These are phyloP conservation scores for Rhodamnia rubescens DNA, from an alignment of 345 rosid species.

Conservation along the genomic window DNA sequence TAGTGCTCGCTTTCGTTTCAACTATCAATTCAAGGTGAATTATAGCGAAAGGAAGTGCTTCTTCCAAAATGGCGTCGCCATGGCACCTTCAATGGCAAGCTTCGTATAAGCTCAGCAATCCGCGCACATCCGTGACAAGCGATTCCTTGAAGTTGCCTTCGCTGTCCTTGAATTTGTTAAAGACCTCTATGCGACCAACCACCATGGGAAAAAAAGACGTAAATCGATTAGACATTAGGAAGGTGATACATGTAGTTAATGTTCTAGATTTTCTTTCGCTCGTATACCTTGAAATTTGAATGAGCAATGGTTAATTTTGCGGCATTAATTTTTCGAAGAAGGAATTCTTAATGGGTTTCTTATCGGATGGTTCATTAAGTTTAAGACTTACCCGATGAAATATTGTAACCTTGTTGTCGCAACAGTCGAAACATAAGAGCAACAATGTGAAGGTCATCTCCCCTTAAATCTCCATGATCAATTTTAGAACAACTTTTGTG, in stretches of 20 bases:
- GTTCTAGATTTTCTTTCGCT: not conserved
- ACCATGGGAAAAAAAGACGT: not conserved
- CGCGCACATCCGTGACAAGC: not conserved
- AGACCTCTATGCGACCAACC: not conserved
- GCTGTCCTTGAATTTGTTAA: not conserved
- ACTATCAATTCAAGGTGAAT: not conserved
- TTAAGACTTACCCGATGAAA: not conserved
- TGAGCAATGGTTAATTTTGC: not conserved
- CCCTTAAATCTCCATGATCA: not conserved
- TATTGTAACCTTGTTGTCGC: not conserved
- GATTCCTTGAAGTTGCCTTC: not conserved
- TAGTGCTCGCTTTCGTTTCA: not conserved
- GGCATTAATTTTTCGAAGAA: not conserved
- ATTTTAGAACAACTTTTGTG: not conserved
- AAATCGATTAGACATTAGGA: not conserved
- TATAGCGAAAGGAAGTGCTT: not conserved
- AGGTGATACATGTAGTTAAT: not conserved
- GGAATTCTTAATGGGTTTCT: not conserved
- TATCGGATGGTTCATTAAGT: not conserved
- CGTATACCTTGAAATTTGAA: not conserved
- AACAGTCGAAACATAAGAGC: not conserved
- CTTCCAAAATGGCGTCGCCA: constrained; percentile 2
- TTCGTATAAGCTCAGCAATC: not conserved
- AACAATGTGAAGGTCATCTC: not conserved
- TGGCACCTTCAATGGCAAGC: not conserved